phyloP scores from a whole-genome alignment of 2,329 filamentous ascomycete genomes.

The Pseudonectria foliicola region DNA sequence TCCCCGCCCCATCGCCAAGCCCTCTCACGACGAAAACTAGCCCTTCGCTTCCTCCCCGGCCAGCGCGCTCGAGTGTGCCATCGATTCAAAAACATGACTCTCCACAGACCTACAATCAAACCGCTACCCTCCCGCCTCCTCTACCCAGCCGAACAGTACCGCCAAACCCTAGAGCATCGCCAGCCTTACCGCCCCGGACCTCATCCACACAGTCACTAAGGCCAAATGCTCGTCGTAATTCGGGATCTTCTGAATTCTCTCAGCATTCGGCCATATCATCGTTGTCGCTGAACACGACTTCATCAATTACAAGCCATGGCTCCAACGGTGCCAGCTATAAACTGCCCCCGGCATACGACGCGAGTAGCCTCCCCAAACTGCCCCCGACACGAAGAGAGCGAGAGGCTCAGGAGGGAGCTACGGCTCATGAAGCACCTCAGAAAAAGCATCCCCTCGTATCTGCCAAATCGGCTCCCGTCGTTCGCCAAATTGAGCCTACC shows the following conservation, averaged over 20 bases:
- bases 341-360: slow-evolving; percentile 49
- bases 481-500: slow-evolving; percentile 26
- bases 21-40: slow-evolving; percentile 10
- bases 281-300: slow-evolving; percentile 39
- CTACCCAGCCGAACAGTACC: slow-evolving; percentile 27
- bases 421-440: slow-evolving; percentile 12
- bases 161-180: slow-evolving; percentile 29
- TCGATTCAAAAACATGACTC: slow-evolving; percentile 8
- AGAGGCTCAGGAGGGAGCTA: slow-evolving; percentile 33
- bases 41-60: slow-evolving; percentile 15
- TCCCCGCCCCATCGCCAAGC: slow-evolving; percentile 27
- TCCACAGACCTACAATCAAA: slow-evolving; percentile 6
- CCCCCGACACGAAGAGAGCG: slow-evolving; percentile 48
- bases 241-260: slow-evolving; percentile 52
- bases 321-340: slow-evolving; percentile 39
- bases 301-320: slow-evolving; percentile 41
- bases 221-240: slow-evolving; percentile 41
- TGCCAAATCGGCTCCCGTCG: slow-evolving; percentile 9
- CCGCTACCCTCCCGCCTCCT: slow-evolving; percentile 24
- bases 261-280: slow-evolving; percentile 47
- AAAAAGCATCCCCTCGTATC: slow-evolving; percentile 1
- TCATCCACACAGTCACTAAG: slow-evolving; percentile 35
- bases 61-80: slow-evolving; percentile 11
- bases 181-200: slow-evolving; percentile 44
- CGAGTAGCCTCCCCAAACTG: slow-evolving; percentile 49